phyloP scores from a whole-genome alignment of 805 yeast species.

The Grigorovia yakushimaensis region DNA sequence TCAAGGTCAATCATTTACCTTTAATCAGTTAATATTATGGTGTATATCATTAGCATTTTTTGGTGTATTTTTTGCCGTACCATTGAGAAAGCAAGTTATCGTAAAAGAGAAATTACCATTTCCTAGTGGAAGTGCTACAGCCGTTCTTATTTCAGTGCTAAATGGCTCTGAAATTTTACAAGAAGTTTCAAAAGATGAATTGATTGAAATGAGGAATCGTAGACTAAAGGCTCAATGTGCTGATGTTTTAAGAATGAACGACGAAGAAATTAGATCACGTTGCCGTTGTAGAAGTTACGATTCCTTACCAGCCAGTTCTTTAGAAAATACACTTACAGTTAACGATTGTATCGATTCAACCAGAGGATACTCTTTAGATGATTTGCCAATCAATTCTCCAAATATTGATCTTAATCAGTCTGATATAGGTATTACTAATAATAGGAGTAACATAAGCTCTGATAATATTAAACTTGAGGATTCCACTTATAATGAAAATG shows the following conservation, averaged over 20 bases:
- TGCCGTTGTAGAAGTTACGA: slow-evolving; percentile 4
- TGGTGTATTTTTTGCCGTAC: slow-evolving; percentile 92
- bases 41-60: slow-evolving; percentile 80
- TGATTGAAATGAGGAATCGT: slow-evolving; percentile 28
- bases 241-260: slow-evolving; percentile 16
- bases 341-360: neutral
- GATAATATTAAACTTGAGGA: neutral
- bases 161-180: slow-evolving; percentile 53
- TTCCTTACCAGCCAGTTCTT: slow-evolving; percentile 1
- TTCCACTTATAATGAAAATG: slow-evolving; percentile 35
- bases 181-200: slow-evolving; percentile 24
- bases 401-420: neutral
- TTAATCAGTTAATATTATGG: slow-evolving; percentile 65
- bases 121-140: slow-evolving; percentile 95
- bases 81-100: slow-evolving; percentile 76
- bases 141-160: slow-evolving; percentile 79
- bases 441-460: neutral
- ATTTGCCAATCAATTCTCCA: neutral
- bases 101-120: slow-evolving; percentile 81
- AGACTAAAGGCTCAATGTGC: slow-evolving; percentile 19
- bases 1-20: slow-evolving; percentile 29
- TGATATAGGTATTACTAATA: too few relatives aligned
- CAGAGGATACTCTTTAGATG: neutral
- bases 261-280: slow-evolving; percentile 4
- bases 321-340: slow-evolving; percentile 15